Evolutionary conservation across 306 rosid genomes (phyloP).

Genomic region (Lathyrus oleraceus): DNA sequence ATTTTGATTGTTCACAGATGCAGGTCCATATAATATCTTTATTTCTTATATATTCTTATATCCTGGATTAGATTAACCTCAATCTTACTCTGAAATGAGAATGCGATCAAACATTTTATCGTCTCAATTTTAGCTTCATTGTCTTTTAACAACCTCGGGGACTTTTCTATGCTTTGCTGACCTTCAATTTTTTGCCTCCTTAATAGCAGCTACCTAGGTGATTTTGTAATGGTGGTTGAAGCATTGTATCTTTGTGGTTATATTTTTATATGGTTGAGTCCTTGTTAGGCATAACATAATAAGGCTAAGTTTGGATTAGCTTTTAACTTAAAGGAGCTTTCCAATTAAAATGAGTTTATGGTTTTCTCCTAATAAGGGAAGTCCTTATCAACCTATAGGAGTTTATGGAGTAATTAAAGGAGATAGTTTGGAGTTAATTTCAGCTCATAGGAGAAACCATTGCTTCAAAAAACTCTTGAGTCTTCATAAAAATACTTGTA

Average conservation of each 20-base stretch:
- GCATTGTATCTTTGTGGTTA: background rate
- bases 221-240: background rate
- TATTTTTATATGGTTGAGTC: background rate
- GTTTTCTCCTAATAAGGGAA: background rate
- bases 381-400: background rate
- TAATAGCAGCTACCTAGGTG: slow-evolving; percentile 1
- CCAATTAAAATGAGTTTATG: background rate
- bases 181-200: background rate
- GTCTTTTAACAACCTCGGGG: too few species aligned
- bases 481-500: background rate
- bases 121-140: background rate
- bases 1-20: slow-evolving; percentile 87
- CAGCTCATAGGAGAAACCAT: background rate
- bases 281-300: background rate
- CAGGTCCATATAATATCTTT: slow-evolving; percentile 55
- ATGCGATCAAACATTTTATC: background rate
- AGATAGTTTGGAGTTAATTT: background rate
- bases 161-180: too few species aligned
- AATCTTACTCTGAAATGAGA: slow-evolving; percentile 9
- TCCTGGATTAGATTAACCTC: background rate
- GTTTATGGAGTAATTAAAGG: background rate
- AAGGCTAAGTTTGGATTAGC: background rate
- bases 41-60: background rate
- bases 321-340: background rate
- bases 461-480: background rate